A percentile compares a stretch with the other conserved stretches of the same genome.
Conservation (phyloP, 306 rosid genomes). For the Ormosia emarginata region DNA sequence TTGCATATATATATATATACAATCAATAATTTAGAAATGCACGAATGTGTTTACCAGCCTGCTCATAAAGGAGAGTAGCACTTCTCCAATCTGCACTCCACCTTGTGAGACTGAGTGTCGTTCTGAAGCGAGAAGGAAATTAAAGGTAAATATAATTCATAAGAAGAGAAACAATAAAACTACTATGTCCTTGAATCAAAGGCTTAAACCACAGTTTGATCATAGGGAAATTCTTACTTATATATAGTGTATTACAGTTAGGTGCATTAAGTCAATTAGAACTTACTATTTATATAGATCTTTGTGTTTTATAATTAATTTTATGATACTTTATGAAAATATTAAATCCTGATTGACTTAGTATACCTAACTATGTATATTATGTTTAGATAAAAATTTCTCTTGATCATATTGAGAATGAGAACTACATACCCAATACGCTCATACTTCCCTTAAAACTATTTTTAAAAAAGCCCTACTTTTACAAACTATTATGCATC, state of each 20-base stretch:
- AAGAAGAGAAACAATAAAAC: neutral
- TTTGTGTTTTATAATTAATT: too few species aligned
- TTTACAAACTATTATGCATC: too few species aligned
- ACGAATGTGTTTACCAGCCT: slow-evolving; percentile 44
- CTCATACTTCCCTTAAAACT: neutral
- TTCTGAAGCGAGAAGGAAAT: slow-evolving; percentile 24
- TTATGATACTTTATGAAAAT: too few species aligned
- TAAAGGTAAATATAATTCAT: neutral
- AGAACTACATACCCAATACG: neutral
- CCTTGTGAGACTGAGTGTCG: slow-evolving; percentile 65
- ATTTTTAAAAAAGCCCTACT: too few species aligned
- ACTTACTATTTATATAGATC: too few species aligned
- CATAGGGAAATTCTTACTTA: too few species aligned
- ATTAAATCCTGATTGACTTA: too few species aligned
- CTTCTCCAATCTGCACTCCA: slow-evolving; percentile 75
- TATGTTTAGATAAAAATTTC: too few species aligned
- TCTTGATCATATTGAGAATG: neutral
- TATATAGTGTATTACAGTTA: too few species aligned
- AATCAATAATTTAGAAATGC: neutral
- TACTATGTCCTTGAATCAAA: neutral
- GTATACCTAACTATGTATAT: too few species aligned
- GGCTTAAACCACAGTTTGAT: neutral
- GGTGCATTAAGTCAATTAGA: too few species aligned
- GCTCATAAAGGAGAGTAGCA: slow-evolving; percentile 63
- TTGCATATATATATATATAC: neutral